Conservation (phyloP, 1,284 basidiomycete genomes). For the Phellinidium pouzarii region DNA sequence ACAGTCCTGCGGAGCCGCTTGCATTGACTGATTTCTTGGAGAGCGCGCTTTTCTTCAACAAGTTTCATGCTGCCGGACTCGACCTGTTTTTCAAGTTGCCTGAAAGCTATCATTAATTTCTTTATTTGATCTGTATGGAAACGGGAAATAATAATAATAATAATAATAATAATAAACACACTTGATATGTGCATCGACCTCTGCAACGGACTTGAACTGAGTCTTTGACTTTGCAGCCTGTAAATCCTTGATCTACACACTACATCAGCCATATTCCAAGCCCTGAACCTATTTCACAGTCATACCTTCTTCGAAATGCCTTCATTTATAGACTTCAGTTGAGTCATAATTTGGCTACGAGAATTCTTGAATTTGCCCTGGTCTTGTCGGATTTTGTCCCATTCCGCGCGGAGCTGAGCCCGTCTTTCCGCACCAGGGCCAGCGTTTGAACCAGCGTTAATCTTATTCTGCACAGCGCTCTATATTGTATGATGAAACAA, state of each 20-base stretch:
- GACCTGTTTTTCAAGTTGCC: conserved; percentile 80
- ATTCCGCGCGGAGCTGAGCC: conserved; percentile 71
- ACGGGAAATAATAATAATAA: neutral
- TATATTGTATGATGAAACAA: conserved; percentile 30
- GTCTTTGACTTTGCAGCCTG: conserved; percentile 78
- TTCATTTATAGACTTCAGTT: conserved; percentile 81
- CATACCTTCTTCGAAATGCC: conserved; percentile 76
- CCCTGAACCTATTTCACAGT: neutral
- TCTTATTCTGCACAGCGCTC: conserved; percentile 77
- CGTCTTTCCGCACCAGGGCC: conserved; percentile 67
- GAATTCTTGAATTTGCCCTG: conserved; percentile 79
- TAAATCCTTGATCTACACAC: conserved; percentile 75
- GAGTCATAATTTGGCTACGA: conserved; percentile 73
- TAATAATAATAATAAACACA: conserved; percentile 32
- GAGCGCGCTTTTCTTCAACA: conserved; percentile 92
- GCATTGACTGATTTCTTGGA: conserved; percentile 77
- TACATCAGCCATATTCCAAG: neutral
- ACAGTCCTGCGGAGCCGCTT: conserved; percentile 68
- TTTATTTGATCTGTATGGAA: too few species aligned
- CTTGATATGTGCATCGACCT: conserved; percentile 86
- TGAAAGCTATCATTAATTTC: conserved; percentile 29
- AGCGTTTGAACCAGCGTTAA: conserved; percentile 55
- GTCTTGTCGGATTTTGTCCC: conserved; percentile 73
- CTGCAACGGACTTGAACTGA: conserved; percentile 80
- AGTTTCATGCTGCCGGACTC: conserved; percentile 91